These are phyloP conservation scores for Patellaria atrata DNA, from an alignment of 495 filamentous ascomycete genomes.

Conservation along the genomic window DNA sequence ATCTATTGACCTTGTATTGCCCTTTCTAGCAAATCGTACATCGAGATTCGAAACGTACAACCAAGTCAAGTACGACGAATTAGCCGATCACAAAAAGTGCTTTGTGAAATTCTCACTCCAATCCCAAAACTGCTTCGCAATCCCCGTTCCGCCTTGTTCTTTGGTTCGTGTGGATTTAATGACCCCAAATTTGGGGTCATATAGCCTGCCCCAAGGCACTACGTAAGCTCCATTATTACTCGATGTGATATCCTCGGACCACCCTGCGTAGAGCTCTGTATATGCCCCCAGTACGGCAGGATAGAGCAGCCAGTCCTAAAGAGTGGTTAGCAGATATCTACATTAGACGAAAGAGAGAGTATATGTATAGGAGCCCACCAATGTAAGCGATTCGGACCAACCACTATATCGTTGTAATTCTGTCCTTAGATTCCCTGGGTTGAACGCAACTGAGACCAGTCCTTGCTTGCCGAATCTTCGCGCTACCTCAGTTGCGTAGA, in stretches of 20 bases:
- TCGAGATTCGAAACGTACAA: too few relatives aligned
- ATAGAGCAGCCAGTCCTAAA: conserved; percentile 9
- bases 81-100: conserved; percentile 8
- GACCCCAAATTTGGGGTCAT: conserved; percentile 14
- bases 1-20: too few relatives aligned
- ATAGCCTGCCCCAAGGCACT: conserved; percentile 14
- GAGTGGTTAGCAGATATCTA: background rate
- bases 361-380: background rate
- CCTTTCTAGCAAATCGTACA: too few relatives aligned
- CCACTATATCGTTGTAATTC: conserved; percentile 22
- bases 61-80: too few relatives aligned
- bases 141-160: conserved; percentile 19
- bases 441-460: conserved; percentile 23
- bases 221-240: conserved; percentile 21
- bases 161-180: background rate
- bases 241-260: conserved; percentile 13
- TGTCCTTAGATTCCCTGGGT: conserved; percentile 29
- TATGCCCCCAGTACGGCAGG: conserved; percentile 19
- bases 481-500: conserved; percentile 28
- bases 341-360: background rate
- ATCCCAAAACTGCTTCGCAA: conserved; percentile 23
- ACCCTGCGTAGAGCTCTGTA: conserved; percentile 24
- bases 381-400: background rate
- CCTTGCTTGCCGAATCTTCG: conserved; percentile 21
- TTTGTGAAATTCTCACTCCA: conserved; percentile 23